Base-by-base conservation (phyloP, 352 stramenopile genomes). In the Thalassiosira ordinaria region DNA sequence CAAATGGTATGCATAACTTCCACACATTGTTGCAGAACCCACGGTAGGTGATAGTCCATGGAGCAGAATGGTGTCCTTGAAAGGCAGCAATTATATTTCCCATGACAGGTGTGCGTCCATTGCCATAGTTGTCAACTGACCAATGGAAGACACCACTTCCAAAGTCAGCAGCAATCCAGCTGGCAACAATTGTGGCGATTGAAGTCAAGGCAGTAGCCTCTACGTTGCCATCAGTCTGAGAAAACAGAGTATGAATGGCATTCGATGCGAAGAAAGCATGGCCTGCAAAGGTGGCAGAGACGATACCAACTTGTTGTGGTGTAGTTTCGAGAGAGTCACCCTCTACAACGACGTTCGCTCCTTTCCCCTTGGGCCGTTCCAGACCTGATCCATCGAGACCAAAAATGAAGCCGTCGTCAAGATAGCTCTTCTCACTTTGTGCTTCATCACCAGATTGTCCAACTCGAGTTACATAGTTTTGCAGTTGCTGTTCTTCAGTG, bases 21-120 rank as follows among this genome's bases (percentile, higher is more conserved):
- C 89, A 89, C 29, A 95, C 88, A 80, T 95, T 95, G 67, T 95
- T 95, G 37, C 73, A 86, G 69, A 93, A 93, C n/a, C 77, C 86
- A 35, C 90, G 79, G 75, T 95, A 80, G 13, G 86, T 92, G 41
- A 95, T 95, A 3, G 90, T 95, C 90, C 90, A 95, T n/a, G 81
- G 90, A 27, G 90, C 90, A 7, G 79, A 86, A 76, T 95, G 90
- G 74, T 95, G 90, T 27, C 90, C 90, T 60, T 94, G 90, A 27
- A 84, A 84, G 5, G 90, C 90, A 37, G 90, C 90, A 80, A 93
- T 93, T 33, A 93, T 92, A 61, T 80, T 84, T 70, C 90, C 90
- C 79, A 95, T 91, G 37, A 95, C 65, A 0, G 90, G 90, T 37
- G 90, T 95, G 16, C 80, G 52, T 27, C 87, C 84, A 82, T 92